These are phyloP conservation scores for Triticum timopheevii DNA, from an alignment of 176 grass and related monocot genomes.

Conservation along the genomic window DNA sequence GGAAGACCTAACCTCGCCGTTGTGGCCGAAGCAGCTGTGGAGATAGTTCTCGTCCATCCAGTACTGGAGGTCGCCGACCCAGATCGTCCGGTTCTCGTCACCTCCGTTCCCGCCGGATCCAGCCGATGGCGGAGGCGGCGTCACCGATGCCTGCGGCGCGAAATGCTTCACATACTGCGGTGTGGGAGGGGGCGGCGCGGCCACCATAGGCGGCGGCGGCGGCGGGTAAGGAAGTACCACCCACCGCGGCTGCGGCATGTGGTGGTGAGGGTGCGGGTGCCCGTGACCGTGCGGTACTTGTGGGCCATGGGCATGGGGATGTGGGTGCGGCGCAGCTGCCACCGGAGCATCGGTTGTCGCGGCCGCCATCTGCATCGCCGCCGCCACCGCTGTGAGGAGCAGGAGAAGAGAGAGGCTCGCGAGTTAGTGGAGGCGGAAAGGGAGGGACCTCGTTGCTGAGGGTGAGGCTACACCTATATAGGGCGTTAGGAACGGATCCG, in stretches of 20 bases:
- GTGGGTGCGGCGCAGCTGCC: constrained; percentile 16
- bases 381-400: neutral
- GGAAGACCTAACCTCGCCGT: constrained; percentile 42
- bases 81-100: constrained; percentile 66
- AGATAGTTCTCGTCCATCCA: constrained; percentile 69
- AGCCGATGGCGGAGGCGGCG: constrained; percentile 42
- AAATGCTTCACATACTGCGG: constrained; percentile 53
- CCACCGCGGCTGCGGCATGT: constrained; percentile 61
- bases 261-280: constrained; percentile 44
- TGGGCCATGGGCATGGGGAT: constrained; percentile 14
- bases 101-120: constrained; percentile 42
- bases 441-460: constrained; percentile 5
- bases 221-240: constrained; percentile 57
- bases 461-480: constrained; percentile 23
- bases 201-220: constrained; percentile 49
- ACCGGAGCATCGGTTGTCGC: constrained; percentile 29
- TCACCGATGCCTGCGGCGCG: constrained; percentile 34
- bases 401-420: constrained; percentile 15
- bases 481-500: constrained; percentile 28
- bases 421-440: constrained; percentile 38
- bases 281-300: constrained; percentile 12
- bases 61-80: constrained; percentile 63
- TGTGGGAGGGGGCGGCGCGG: constrained; percentile 39
- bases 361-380: constrained; percentile 48
- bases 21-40: constrained; percentile 58